Evolutionary conservation across 1,284 basidiomycete species (phyloP), one percentile per base, ranked within the genome.

Genomic region (Sphaerobolus stellatus): DNA sequence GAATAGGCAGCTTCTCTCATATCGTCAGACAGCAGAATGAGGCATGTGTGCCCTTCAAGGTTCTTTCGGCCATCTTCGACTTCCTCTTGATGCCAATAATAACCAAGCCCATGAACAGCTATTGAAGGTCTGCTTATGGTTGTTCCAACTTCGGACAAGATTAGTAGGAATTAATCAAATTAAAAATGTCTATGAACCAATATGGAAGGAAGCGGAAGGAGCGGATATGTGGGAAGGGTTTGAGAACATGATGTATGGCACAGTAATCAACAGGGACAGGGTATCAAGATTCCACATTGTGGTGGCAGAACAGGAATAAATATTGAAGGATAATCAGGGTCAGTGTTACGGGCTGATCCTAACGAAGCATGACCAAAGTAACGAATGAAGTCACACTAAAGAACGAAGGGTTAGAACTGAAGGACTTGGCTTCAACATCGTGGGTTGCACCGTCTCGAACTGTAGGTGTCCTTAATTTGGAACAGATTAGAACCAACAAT

Each of bases 11-110:
- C 63, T 78, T 1, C 58, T 75, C 0, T 74, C 70, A 0, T 75
- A 65, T 56, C 57, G 68, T 1, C 75, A 79, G 57, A 68, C 74
- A 18, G 74, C 73, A 13, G 75, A 79, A 60, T 79, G 75, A 76
- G 77, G 76, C 1, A 78, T 74, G 68, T 63, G 64, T 5, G 46
- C 61, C 0, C 44, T 79, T 0, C 76, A 78, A 59, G 74, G 73
- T 7, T 68, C 70, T 8, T 79, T 79, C 66, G 71, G 73, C 3
- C 54, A 68, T 1, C 64, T 79, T 5, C 61, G 67, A 4, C 34
- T 78, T 1, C 76, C 73, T 6, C 56, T 78, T 3, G 55, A 64
- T 14, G 66, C 73, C 27, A 59, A 63, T 45, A 43, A 74, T 56
- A 43, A 54, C 6, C 46, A 63, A 7, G n/a, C n/a, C n/a, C 58